Conservation (phyloP, 192 early-diverging fungal genomes). For the Coemansia sp. region DNA sequence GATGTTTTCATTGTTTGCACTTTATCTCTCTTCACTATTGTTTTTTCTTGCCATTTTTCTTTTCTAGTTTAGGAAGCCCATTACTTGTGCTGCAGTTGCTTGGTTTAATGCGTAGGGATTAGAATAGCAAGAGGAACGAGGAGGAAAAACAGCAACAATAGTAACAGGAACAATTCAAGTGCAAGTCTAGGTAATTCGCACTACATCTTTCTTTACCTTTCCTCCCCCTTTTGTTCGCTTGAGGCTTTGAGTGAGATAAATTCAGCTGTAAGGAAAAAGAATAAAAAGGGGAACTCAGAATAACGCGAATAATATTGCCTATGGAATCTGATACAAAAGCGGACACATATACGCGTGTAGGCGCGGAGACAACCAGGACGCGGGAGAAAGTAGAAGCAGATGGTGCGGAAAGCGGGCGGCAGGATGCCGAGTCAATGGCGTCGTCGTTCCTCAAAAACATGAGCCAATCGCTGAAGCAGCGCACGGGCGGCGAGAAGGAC, state of each 20-base stretch:
- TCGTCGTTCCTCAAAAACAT: slow-evolving; percentile 41
- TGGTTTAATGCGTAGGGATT: slow-evolving; percentile 1
- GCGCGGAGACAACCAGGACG: slow-evolving; percentile 2
- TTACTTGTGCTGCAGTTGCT: not conserved
- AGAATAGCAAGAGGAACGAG: not conserved
- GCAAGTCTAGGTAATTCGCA: not conserved
- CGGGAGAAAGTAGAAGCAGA: not conserved
- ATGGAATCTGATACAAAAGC: slow-evolving; percentile 20
- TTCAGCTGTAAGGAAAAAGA: not conserved
- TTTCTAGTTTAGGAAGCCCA: not conserved
- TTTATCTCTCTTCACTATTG: not conserved
- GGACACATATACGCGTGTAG: slow-evolving; percentile 27
- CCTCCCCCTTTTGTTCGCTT: not conserved
- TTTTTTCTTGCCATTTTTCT: not conserved
- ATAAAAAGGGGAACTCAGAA: not conserved
- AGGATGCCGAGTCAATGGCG: slow-evolving; percentile 7
- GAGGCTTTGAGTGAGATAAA: not conserved
- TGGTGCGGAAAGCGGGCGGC: slow-evolving; percentile 8
- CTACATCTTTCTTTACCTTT: not conserved
- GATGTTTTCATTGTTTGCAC: too few species aligned
- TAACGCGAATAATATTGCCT: not conserved
- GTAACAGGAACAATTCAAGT: too few species aligned
- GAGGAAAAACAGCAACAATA: too few species aligned
- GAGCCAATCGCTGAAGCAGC: slow-evolving; percentile 23
- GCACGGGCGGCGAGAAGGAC: not conserved